These are phyloP conservation scores for Pogostemon cablin DNA, from an alignment of 257 asterid genomes.

Conservation along the genomic window DNA sequence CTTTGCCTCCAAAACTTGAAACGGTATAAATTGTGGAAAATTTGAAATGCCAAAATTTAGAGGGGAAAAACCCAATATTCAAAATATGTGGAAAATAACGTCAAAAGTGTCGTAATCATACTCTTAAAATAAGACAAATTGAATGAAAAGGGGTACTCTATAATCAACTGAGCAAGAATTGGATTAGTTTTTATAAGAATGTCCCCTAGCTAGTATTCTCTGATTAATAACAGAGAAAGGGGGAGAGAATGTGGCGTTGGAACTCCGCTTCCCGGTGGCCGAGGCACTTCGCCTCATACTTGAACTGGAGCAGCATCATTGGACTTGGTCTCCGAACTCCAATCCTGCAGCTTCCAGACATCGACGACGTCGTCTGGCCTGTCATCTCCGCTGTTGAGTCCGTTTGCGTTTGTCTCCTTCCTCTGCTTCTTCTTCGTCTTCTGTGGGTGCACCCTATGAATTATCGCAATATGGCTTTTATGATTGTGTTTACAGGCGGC, in stretches of 20 bases:
- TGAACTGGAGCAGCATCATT: constrained; percentile 32
- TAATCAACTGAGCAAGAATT: not conserved
- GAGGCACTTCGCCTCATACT: constrained; percentile 42
- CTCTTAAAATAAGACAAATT: constrained; percentile 24
- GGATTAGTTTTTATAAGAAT: not conserved
- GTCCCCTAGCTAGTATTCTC: not conserved
- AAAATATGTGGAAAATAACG: not conserved
- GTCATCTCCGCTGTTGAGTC: constrained; percentile 54
- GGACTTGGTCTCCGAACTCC: constrained; percentile 13
- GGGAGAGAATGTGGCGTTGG: constrained; percentile 26
- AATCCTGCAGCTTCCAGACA: constrained; percentile 41
- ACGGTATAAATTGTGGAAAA: constrained; percentile 11
- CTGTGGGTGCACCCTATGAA: constrained; percentile 54
- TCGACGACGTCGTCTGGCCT: constrained; percentile 55
- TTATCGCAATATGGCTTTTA: not conserved
- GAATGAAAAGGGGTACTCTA: too few species aligned
- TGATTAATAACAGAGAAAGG: not conserved
- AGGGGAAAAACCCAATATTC: not conserved
- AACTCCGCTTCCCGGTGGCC: constrained; percentile 41
- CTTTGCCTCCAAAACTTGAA: constrained; percentile 28
- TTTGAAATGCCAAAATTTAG: not conserved
- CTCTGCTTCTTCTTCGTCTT: constrained; percentile 57
- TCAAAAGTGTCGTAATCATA: constrained; percentile 13
- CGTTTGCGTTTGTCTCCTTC: constrained; percentile 55
- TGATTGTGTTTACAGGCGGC: too few species aligned